A percentile compares a stretch with the other conserved stretches of the same genome.
phyloP scores from a whole-genome alignment of 352 stramenopile species.

The Saprolegnia diclina region DNA sequence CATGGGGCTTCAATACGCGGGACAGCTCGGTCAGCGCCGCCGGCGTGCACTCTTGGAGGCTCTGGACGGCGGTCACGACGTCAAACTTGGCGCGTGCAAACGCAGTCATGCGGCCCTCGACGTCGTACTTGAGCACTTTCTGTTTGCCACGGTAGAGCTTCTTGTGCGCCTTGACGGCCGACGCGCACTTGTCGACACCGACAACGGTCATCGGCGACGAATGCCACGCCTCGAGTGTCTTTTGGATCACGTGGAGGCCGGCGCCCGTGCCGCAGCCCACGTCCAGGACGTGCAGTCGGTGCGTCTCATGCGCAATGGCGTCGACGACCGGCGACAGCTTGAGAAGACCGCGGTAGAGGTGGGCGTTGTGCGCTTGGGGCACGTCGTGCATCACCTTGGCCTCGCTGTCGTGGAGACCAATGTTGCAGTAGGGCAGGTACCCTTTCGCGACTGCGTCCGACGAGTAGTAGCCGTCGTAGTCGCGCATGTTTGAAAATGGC shows the following conservation, averaged over 20 bases:
- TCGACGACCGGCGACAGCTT: conserved; percentile 6
- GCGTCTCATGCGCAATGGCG: background rate
- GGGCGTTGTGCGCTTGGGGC: conserved; percentile 3
- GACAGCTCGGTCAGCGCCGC: conserved; percentile 9
- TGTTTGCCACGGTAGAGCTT: conserved; percentile 16
- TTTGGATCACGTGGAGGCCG: conserved; percentile 6
- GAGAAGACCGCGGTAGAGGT: conserved; percentile 15
- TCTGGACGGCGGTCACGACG: conserved; percentile 21
- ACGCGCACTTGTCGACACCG: conserved; percentile 20
- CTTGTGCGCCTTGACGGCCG: conserved; percentile 23
- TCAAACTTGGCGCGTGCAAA: conserved; percentile 20
- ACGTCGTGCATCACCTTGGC: conserved; percentile 11
- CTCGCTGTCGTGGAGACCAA: conserved; percentile 3
- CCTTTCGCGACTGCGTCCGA: conserved; percentile 21
- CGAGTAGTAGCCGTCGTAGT: conserved; percentile 22
- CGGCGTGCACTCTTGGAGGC: conserved; percentile 16
- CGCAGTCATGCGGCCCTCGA: conserved; percentile 23
- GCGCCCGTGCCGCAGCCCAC: conserved; percentile 23
- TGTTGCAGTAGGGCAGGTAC: conserved; percentile 20
- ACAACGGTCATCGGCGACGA: background rate
- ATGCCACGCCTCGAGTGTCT: background rate
- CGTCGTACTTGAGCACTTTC: conserved; percentile 14
- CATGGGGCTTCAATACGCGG: conserved; percentile 15
- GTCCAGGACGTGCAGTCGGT: conserved; percentile 15
- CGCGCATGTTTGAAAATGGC: background rate